Evolutionary conservation across 768 basidiomycete species (phyloP), one percentile per base, ranked within the genome.

Genomic region (Steccherinum ochraceum): DNA sequence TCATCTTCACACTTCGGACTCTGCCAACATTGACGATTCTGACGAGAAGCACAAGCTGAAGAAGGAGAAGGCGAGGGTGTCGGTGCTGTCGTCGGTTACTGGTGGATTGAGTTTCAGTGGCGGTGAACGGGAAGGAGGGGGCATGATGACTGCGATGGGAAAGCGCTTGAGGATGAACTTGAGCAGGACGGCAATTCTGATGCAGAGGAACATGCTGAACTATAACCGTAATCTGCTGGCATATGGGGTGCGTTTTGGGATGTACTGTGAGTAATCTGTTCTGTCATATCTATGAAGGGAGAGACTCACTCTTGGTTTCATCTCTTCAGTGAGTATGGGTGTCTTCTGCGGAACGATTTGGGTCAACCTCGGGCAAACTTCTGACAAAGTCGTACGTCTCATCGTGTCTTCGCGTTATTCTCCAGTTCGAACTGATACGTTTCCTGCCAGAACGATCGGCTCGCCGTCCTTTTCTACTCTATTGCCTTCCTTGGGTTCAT

Each of bases 401-500:
- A n/a, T n/a, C n/a, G n/a, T n/a, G n/a, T n/a, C n/a, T n/a, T n/a
- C n/a, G n/a, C n/a, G n/a, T n/a, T n/a, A 69, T 73, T 21, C 62
- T 61, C 12, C 68, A 44, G 7, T 44, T 7, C 42, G 18, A 10
- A 44, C 18, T 51, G 56, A n/a, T n/a, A 20, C 50, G 55, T 3
- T 70, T 72, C 49, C 69, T 69, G 0, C 1, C 72, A 76, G 44
- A 74, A 76, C 52, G 76, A 76, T 57, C 63, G 75, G 18, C 64
- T 78, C 2, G 77, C 76, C 12, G 76, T 79, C 1, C 71, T 76
- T 55, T 83, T 83, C 61, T 82, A 73, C 62, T 73, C 73, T 42
- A 78, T 78, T 18, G 80, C 80, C 0, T 80, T 79, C 61, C 56
- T 80, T 4, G 73, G 72, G 1, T 78, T 77, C 51, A 80, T 81